Evolutionary conservation across 139 green algal species (phyloP).

Genomic region (Nannochloris sp.): DNA sequence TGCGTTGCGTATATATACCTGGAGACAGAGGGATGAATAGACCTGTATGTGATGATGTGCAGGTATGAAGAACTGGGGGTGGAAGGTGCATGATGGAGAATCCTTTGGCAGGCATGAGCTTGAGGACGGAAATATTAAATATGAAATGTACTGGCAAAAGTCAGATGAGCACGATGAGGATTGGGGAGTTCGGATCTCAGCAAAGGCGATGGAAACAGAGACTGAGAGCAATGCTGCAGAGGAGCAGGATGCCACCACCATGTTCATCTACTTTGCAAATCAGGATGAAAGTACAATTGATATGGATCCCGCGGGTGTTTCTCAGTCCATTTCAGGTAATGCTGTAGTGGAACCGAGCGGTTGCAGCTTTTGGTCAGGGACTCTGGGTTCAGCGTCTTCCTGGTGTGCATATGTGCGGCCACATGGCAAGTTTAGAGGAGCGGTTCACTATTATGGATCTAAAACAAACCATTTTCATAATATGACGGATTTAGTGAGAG

Average conservation of each 20-base stretch:
- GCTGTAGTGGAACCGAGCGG: too few relatives aligned
- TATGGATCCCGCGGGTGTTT: not conserved
- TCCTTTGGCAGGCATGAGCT: slow-evolving; percentile 67
- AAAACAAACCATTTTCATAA: slow-evolving; percentile 43
- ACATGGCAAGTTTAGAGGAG: not conserved
- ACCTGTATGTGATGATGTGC: not conserved
- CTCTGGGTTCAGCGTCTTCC: too few relatives aligned
- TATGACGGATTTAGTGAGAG: slow-evolving; percentile 39
- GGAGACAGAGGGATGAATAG: not conserved
- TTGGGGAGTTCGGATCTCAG: slow-evolving; percentile 1
- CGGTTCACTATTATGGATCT: not conserved
- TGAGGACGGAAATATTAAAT: slow-evolving; percentile 45
- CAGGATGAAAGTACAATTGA: not conserved
- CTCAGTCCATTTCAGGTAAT: not conserved
- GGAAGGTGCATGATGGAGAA: slow-evolving; percentile 73
- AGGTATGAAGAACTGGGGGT: slow-evolving; percentile 56
- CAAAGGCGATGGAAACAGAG: not conserved
- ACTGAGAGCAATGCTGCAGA: slow-evolving; percentile 1
- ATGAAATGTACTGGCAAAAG: slow-evolving; percentile 36
- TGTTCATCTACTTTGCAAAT: slow-evolving; percentile 12
- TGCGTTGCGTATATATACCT: not conserved
- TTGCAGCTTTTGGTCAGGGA: too few relatives aligned
- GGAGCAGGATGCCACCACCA: not conserved
- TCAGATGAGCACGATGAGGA: not conserved
- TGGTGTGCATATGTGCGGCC: too few relatives aligned